Conservation (phyloP, 768 basidiomycete species). For the Suillus paluster region DNA sequence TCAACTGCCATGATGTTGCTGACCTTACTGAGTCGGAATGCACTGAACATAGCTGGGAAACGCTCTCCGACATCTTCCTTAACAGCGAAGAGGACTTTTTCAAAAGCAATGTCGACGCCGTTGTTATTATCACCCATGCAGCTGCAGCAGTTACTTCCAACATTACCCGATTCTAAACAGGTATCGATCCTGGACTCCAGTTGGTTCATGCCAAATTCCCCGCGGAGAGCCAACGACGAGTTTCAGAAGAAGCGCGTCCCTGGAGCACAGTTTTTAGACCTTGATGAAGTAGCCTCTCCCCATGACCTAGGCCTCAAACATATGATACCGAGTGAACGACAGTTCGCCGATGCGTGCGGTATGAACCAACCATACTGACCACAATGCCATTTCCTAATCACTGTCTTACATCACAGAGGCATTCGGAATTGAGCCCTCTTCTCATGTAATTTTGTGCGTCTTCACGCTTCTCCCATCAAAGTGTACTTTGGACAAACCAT, state of each 20-base stretch:
- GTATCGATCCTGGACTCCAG: constrained; percentile 68
- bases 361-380: constrained; percentile 34
- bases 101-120: constrained; percentile 44
- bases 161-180: constrained; percentile 14
- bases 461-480: constrained; percentile 7
- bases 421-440: constrained; percentile 71
- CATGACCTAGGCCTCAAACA: constrained; percentile 86
- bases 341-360: constrained; percentile 85
- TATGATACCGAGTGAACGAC: constrained; percentile 82
- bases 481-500: constrained; percentile 10
- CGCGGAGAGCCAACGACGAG: constrained; percentile 72
- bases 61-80: constrained; percentile 1
- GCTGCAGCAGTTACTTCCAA: constrained; percentile 43
- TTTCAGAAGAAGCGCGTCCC: constrained; percentile 71
- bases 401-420: constrained; percentile 47
- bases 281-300: constrained; percentile 76
- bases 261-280: constrained; percentile 72
- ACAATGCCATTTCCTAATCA: constrained; percentile 5
- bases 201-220: constrained; percentile 94
- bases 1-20: constrained; percentile 13
- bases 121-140: constrained; percentile 57
- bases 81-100: constrained; percentile 37
- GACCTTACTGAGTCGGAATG: constrained; percentile 9
- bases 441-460: constrained; percentile 83
- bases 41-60: constrained; percentile 9